Conservation (phyloP, 495 filamentous ascomycete species). For the Melanomma pulvis-pyrius region DNA sequence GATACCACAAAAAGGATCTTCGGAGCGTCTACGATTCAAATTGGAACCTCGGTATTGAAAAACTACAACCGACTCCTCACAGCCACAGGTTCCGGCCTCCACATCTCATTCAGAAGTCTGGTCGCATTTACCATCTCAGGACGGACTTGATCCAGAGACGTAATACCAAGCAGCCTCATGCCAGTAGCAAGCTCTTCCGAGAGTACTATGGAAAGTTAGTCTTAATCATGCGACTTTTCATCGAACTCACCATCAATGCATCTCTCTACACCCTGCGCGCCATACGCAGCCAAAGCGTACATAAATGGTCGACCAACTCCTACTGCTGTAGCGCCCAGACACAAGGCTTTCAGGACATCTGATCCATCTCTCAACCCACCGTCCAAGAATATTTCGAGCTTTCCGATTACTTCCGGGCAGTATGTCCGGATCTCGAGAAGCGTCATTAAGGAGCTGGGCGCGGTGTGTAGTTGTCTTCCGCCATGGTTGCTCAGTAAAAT, state of each 20-base stretch:
- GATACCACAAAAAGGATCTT: no score
- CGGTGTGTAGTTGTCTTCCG: slow-evolving; percentile 26
- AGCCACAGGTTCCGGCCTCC: slow-evolving; percentile 4
- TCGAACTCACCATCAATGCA: slow-evolving; percentile 24
- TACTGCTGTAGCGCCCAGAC: slow-evolving; percentile 30
- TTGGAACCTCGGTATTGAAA: no score
- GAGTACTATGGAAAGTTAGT: slow-evolving; percentile 15
- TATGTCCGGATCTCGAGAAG: slow-evolving; percentile 31
- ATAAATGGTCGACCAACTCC: slow-evolving; percentile 29
- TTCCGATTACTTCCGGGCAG: slow-evolving; percentile 30
- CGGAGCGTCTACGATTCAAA: no score
- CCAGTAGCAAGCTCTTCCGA: slow-evolving; percentile 27
- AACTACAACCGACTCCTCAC: slow-evolving; percentile 20
- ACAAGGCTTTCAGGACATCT: slow-evolving; percentile 31
- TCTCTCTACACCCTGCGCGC: slow-evolving; percentile 25
- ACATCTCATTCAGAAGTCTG: slow-evolving; percentile 32
- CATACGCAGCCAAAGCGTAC: slow-evolving; percentile 33
- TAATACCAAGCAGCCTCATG: slow-evolving; percentile 33
- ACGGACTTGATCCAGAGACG: slow-evolving; percentile 18
- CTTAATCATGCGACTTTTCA: background rate
- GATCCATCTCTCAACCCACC: slow-evolving; percentile 26
- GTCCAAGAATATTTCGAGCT: slow-evolving; percentile 28
- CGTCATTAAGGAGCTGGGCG: slow-evolving; percentile 26
- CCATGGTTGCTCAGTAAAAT: slow-evolving; percentile 35
- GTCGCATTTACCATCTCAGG: slow-evolving; percentile 31